Evolutionary conservation across 352 stramenopile species (phyloP), one percentile per base, ranked within the genome.

Genomic region (Phytopythium boreale): DNA sequence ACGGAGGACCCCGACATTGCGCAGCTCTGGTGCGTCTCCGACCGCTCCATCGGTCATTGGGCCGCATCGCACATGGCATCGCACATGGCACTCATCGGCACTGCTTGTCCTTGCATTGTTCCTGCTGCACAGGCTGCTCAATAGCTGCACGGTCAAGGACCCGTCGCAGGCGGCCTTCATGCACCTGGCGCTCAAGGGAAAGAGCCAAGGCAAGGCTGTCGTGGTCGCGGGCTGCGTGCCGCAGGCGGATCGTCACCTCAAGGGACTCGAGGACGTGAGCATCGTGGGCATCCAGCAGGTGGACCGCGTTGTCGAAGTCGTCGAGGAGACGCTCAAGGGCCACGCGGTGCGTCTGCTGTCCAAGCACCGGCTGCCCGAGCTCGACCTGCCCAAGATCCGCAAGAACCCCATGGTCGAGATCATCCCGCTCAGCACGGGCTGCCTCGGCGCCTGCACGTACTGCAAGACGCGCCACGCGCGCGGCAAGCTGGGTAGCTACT

Each of bases 71-170:
- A 17, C 47, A n/a, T n/a, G n/a, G n/a, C n/a, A n/a, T n/a, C n/a
- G n/a, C n/a, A n/a, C n/a, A 34, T 34, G 29, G 29, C 29, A 34
- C 41, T 47, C 14, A 22, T 12, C 37, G 37, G 17, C 5, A 22
- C 14, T 47, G 15, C 29, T 34, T 7, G 29, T 22, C 0, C 43
- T 11, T 50, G 43, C 20, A 26, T 22, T 12, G 12, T 50, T 27
- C 24, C n/a, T 50, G 10, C 36, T 46, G 26, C 20, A 22, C 34
- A 84, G 76, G 76, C 64, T 98, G 24, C 69, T 98, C 26, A 98
- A 97, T 62, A 97, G 87, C 71, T 98, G 92, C 75, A 98, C 92
- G 9, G 92, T 98, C 49, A 98, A 98, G 67, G 90, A 97, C 67
- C 92, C 92, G 37, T 95, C 79, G n/a, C 84, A 98, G 62, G 84